Evolutionary conservation across 805 yeast genomes (phyloP).

Genomic region (Blastobotrys mokoenaii): DNA sequence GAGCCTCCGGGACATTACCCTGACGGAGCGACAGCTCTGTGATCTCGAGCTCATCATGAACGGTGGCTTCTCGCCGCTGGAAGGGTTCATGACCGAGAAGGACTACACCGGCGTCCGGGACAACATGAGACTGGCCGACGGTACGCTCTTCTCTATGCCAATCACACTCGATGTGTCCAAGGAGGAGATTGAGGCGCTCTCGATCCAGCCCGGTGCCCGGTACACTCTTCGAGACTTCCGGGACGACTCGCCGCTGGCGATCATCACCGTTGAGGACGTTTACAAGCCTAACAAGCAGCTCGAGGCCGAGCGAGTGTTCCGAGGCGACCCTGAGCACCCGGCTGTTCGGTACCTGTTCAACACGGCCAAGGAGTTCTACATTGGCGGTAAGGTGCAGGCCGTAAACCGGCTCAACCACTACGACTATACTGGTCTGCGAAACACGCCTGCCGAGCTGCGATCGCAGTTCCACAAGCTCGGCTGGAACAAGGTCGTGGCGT

Average conservation of each 20-base stretch:
- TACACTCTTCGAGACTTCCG: conserved; percentile 73
- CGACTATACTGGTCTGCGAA: conserved; percentile 80
- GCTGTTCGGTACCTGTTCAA: conserved; percentile 69
- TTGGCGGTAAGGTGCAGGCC: conserved; percentile 86
- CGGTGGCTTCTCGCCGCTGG: conserved; percentile 89
- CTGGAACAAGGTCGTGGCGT: conserved; percentile 89
- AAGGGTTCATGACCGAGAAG: conserved; percentile 59
- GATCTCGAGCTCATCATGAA: conserved; percentile 85
- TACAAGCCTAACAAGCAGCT: conserved; percentile 70
- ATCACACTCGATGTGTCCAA: conserved; percentile 73
- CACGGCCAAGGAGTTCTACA: conserved; percentile 70
- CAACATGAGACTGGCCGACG: conserved; percentile 60
- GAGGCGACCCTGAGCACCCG: conserved; percentile 97
- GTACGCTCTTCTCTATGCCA: conserved; percentile 86
- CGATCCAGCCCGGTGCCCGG: conserved; percentile 47
- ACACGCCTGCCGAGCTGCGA: conserved; percentile 86
- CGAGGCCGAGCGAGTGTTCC: conserved; percentile 82
- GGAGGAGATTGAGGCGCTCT: conserved; percentile 35
- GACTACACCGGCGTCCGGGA: conserved; percentile 65
- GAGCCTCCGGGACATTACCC: conserved; percentile 34
- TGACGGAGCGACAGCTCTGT: conserved; percentile 85
- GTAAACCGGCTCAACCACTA: conserved; percentile 78
- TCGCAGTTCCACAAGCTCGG: conserved; percentile 70
- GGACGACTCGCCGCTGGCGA: conserved; percentile 71
- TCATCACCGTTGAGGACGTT: conserved; percentile 68